These are phyloP conservation scores for Thielaviopsis euricoi DNA, from an alignment of 2,329 filamentous ascomycete species.

Conservation along the genomic window DNA sequence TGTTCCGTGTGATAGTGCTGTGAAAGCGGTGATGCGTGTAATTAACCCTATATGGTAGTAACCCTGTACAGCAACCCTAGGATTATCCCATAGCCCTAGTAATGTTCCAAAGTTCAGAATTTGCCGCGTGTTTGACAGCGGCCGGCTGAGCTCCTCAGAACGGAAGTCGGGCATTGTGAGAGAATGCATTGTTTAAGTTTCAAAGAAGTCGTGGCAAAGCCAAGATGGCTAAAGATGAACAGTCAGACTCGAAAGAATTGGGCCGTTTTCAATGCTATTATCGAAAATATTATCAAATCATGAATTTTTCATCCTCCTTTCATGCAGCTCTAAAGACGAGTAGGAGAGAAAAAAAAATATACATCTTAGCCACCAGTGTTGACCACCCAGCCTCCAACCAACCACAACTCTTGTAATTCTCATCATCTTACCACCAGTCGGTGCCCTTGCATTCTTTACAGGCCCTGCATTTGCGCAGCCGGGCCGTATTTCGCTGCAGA, in stretches of 20 bases:
- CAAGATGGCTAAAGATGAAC: not conserved
- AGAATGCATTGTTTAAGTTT: not conserved
- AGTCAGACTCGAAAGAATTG: not conserved
- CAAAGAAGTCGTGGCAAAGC: not conserved
- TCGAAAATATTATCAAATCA: too few species aligned
- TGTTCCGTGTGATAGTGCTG: not conserved
- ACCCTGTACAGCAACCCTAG: not conserved
- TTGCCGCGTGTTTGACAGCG: not conserved
- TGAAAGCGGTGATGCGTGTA: not conserved
- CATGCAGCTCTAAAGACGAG: too few species aligned
- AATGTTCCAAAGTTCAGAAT: not conserved
- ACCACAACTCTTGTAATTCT: constrained; percentile 1
- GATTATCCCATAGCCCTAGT: not conserved
- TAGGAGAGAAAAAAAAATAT: not conserved
- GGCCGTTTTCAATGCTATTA: not conserved
- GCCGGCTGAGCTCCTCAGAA: not conserved
- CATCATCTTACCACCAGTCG: not conserved
- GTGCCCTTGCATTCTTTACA: not conserved
- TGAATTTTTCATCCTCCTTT: not conserved
- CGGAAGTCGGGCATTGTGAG: not conserved
- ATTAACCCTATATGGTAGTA: not conserved
- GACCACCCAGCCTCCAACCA: not conserved
- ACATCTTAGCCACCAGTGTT: not conserved
- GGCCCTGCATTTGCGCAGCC: not conserved
- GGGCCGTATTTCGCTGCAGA: not conserved